A percentile compares a stretch with the other conserved stretches of the same genome.
Conservation (phyloP, 2,329 filamentous ascomycete genomes). For the Colletotrichum agaves region DNA sequence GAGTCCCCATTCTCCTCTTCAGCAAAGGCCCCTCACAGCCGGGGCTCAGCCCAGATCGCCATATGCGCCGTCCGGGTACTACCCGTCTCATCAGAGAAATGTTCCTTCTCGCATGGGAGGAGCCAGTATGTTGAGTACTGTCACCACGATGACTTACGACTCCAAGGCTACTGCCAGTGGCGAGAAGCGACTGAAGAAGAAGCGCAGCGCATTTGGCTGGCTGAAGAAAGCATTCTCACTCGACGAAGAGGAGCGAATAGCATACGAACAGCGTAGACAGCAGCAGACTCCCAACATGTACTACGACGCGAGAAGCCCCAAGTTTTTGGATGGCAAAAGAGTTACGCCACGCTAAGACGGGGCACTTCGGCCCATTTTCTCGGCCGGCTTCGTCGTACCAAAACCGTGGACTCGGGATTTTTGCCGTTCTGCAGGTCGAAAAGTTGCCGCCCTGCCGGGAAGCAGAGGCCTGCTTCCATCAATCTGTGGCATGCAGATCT, state of each 20-base stretch:
- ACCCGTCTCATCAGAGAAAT: conserved; percentile 56
- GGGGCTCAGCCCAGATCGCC: conserved; percentile 46
- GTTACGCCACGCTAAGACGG: conserved; percentile 42
- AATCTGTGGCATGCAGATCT: background rate
- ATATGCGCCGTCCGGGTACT: conserved; percentile 44
- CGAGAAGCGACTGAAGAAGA: conserved; percentile 67
- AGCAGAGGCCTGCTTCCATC: background rate
- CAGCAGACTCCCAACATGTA: conserved; percentile 59
- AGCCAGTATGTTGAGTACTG: conserved; percentile 68
- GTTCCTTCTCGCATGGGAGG: conserved; percentile 63
- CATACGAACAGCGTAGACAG: conserved; percentile 66
- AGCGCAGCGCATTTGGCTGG: conserved; percentile 75
- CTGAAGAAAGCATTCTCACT: conserved; percentile 74
- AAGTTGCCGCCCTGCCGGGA: background rate
- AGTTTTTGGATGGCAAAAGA: conserved; percentile 67
- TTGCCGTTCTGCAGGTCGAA: background rate
- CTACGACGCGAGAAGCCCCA: conserved; percentile 61
- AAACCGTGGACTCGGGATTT: no score
- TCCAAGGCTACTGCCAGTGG: conserved; percentile 45
- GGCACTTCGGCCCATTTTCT: no score
- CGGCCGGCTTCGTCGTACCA: background rate
- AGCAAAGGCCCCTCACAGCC: conserved; percentile 68
- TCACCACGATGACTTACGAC: conserved; percentile 59
- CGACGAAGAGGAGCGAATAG: conserved; percentile 70
- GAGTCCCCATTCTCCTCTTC: conserved; percentile 71